Base-by-base conservation (phyloP, 148 eudicot genomes). In the Rhododendron griersonianum region DNA sequence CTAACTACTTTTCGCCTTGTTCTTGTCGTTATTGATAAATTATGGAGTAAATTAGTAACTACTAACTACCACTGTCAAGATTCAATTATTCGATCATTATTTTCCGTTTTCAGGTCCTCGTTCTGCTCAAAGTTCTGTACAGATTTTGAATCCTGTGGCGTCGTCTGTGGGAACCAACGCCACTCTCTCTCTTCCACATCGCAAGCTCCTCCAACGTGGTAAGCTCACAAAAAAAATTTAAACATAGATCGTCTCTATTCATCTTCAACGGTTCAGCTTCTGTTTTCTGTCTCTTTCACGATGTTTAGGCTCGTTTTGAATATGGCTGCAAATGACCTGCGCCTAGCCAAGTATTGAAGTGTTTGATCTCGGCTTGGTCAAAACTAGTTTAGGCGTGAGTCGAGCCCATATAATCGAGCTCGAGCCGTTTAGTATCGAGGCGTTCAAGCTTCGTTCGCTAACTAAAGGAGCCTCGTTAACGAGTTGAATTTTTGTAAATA, bases 151-250 rank as follows among this genome's bases (percentile, higher is more conserved):
- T 25, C 4, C 14, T 16, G 82, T 23, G 25, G 16, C 39, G 78
- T 33, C 76, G 41, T 71, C 76, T 37, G 81, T 41, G 75, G 81
- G 83, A 74, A 35, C 55, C 78, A 65, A 30, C 39, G 47, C 53
- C 48, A 30, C 61, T 37, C 19, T 37, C 61, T 84, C 89, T 33
- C 69, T 85, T 37, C 89, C 91, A 37, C 92, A 93, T 81, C 91
- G 95, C 45, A 93, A 93, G 85, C 88, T 93, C 59, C 90, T 93
- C 78, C 83, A 44, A 85, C 85, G 53, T 3, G 84, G 95, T 93
- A 93, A 86, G 86, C 53, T 69, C 61, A 71, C 15, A 30, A 23
- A 50, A 50, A 5, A 61, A 23, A 6, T 16, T 1, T 8, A 47
- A 0, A 19, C 55, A n/a, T 83, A 61, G 35, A 23, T 16, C 28